Percentiles rank a stretch among this genome's conserved stretches.
Conservation (phyloP, 1,284 basidiomycete genomes). For the Pseudozyma sp. region DNA sequence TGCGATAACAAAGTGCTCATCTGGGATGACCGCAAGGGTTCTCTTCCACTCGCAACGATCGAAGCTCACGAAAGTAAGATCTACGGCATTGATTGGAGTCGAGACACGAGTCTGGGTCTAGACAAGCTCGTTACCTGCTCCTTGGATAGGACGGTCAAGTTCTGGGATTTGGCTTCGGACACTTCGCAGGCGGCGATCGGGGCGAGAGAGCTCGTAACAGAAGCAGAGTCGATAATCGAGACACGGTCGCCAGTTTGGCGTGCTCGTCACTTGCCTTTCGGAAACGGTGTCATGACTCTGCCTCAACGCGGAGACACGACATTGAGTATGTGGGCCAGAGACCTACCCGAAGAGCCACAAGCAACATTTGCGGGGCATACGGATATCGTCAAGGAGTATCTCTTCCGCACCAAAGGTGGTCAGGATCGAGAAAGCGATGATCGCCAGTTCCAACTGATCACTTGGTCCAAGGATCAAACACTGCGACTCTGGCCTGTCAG, state of each 20-base stretch:
- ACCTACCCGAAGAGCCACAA: slow-evolving; percentile 73
- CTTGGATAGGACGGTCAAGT: slow-evolving; percentile 67
- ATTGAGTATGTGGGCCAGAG: slow-evolving; percentile 83
- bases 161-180: slow-evolving; percentile 58
- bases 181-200: slow-evolving; percentile 58
- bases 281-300: slow-evolving; percentile 85
- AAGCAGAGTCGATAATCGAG: slow-evolving; percentile 73
- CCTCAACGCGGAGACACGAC: slow-evolving; percentile 88
- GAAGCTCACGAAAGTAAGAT: slow-evolving; percentile 67
- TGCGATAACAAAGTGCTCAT: slow-evolving; percentile 67
- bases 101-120: slow-evolving; percentile 56
- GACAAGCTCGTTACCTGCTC: slow-evolving; percentile 67
- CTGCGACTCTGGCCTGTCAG: slow-evolving; percentile 91
- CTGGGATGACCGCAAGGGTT: slow-evolving; percentile 66
- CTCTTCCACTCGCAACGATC: slow-evolving; percentile 55
- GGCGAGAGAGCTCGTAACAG: slow-evolving; percentile 58
- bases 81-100: slow-evolving; percentile 68
- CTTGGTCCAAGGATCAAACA: slow-evolving; percentile 95
- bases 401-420: slow-evolving; percentile 82
- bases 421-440: slow-evolving; percentile 66
- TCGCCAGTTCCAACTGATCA: slow-evolving; percentile 76
- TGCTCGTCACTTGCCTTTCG: slow-evolving; percentile 91
- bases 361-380: slow-evolving; percentile 87
- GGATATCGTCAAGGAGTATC: slow-evolving; percentile 97
- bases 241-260: slow-evolving; percentile 94